Evolutionary conservation across 306 rosid species (phyloP), one percentile per base, ranked within the genome.

Genomic region (Cucurbita ficifolia): DNA sequence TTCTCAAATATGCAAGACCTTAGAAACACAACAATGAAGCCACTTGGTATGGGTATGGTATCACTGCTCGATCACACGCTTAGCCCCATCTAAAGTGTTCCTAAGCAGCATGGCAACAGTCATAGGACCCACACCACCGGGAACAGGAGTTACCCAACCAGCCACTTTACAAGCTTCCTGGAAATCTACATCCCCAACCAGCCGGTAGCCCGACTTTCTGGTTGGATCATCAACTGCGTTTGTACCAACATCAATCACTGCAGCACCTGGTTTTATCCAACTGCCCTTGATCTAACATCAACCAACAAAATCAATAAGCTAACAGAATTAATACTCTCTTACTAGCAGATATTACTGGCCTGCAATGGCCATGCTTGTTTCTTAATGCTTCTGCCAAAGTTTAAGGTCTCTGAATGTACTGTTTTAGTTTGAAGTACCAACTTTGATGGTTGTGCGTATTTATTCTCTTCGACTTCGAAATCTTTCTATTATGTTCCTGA

Each of bases 231-330:
- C 94, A 4, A 90, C 82, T 59, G 97, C 87, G 72, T 88, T 90
- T 71, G 96, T 93, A 75, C 98, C 96, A 11, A 93, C 98, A 79
- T 90, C 98, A 29, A 90, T 93, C 21, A 93, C 87, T 38, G 92
- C 96, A 74, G 97, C 97, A 76, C 98, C 98, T 8, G 96, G 94
- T 82, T 93, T 93, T 80, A 90, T 83, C 98, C 96, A 93, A 75
- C 90, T 82, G 11, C 96, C 98, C 83, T 90, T 90, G 81, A 93
- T 86, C 96, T 80, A 76, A 61, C 57, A 79, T 68, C 24, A 76
- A 14, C 45, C 33, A 38, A 61, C 48, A 7, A 36, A 4, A 3
- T 10, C 38, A 40, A 12, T 6, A 16, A 19, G 46, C 0, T 51
- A 35, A 59, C 63, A n/a, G 60, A 43, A 73, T 51, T 29, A 55